Percentiles rank a stretch among this genome's conserved stretches.
Evolutionary conservation across 2,329 filamentous ascomycete genomes (phyloP).

Genomic region (Aspergillus terreus): DNA sequence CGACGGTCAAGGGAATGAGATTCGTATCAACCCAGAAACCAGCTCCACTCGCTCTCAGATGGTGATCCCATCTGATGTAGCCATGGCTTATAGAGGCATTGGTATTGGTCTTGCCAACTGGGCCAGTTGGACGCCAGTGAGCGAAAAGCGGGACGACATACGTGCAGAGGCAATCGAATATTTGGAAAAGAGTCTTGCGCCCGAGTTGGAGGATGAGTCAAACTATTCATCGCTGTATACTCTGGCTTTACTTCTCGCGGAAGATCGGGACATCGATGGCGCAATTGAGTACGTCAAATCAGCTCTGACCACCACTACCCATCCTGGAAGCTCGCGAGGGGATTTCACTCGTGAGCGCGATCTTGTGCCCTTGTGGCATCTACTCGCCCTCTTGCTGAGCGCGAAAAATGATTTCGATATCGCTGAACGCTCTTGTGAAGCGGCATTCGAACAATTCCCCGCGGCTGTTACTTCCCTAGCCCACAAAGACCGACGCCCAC

Average conservation of each 20-base stretch:
- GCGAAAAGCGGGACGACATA: constrained; percentile 64
- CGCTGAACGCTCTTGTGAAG: constrained; percentile 79
- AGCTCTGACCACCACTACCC: constrained; percentile 59
- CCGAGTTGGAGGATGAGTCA: constrained; percentile 61
- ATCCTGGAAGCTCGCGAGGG: constrained; percentile 20
- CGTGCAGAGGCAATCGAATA: constrained; percentile 74
- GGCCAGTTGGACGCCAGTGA: constrained; percentile 77
- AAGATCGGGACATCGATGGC: constrained; percentile 73
- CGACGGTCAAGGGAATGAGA: constrained; percentile 21
- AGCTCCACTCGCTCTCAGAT: constrained; percentile 14
- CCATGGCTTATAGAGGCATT: constrained; percentile 75
- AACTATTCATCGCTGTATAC: constrained; percentile 77
- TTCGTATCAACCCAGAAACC: constrained; percentile 14
- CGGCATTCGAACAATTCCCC: constrained; percentile 85
- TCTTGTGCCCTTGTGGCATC: constrained; percentile 83
- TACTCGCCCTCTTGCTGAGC: constrained; percentile 80
- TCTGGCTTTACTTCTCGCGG: constrained; percentile 78
- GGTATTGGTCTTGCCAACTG: constrained; percentile 83
- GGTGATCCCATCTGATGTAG: constrained; percentile 61
- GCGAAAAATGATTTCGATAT: constrained; percentile 80
- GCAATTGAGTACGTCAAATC: constrained; percentile 80
- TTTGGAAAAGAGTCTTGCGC: constrained; percentile 68
- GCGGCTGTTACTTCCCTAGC: constrained; percentile 69
- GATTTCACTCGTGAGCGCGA: constrained; percentile 40
- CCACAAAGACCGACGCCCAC: constrained; percentile 46